Evolutionary conservation across 2,329 filamentous ascomycete species (phyloP).

Genomic region (Diaporthe sp.): DNA sequence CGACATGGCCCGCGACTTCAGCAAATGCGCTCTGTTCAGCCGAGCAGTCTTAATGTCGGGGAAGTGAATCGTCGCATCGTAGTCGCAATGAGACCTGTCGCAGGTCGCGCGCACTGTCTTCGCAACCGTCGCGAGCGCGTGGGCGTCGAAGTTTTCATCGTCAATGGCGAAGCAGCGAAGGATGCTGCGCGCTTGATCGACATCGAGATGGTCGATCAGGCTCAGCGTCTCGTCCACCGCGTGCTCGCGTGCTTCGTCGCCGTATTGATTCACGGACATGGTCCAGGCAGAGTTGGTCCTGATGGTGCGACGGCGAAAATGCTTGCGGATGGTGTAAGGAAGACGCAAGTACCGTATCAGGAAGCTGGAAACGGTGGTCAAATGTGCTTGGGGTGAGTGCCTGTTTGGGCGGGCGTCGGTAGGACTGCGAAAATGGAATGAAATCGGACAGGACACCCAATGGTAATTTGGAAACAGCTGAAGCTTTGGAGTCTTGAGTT

Average conservation of each 20-base stretch:
- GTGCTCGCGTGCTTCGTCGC: background rate
- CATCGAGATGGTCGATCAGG: background rate
- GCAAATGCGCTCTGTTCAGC: background rate
- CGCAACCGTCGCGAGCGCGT: background rate
- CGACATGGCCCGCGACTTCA: background rate
- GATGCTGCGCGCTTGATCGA: background rate
- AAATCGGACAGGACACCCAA: background rate
- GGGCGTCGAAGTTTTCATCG: background rate
- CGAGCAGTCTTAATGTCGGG: background rate
- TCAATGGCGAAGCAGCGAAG: conserved; percentile 13
- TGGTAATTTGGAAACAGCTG: background rate
- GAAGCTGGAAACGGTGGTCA: background rate
- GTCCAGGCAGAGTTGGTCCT: background rate
- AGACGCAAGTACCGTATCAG: background rate
- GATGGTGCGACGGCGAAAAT: background rate
- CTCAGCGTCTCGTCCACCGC: background rate
- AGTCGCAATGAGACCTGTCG: background rate
- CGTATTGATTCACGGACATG: background rate
- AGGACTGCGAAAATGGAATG: too few species aligned
- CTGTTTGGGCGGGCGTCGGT: background rate
- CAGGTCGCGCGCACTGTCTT: background rate
- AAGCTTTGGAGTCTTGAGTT: background rate
- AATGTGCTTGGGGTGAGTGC: background rate
- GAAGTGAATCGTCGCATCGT: background rate
- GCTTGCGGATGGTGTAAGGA: background rate